Percentiles rank a stretch among this genome's conserved stretches.
phyloP scores from a whole-genome alignment of 2,329 filamentous ascomycete species.

The Fusarium zealandicum region DNA sequence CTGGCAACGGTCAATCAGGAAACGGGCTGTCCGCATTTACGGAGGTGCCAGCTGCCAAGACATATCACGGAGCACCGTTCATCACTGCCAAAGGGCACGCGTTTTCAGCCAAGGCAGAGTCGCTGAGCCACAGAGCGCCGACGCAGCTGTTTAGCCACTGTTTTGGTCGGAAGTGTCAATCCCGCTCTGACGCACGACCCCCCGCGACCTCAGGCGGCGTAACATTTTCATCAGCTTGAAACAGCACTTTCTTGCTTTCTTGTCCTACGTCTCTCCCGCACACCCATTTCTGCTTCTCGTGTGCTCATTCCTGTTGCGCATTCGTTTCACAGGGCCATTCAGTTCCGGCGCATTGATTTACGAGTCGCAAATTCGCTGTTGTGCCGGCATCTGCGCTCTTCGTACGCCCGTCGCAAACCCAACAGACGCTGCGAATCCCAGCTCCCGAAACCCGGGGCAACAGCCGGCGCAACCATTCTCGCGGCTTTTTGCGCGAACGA shows the following conservation, averaged over 20 bases:
- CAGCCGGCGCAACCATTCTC: slow-evolving; percentile 10
- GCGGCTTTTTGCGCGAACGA: slow-evolving; percentile 13
- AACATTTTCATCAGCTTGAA: slow-evolving; percentile 41
- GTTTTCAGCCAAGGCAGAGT: not conserved
- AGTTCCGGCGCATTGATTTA: not conserved
- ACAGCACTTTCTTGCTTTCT: slow-evolving; percentile 18
- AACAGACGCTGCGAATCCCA: slow-evolving; percentile 19
- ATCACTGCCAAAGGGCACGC: not conserved
- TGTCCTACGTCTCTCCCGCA: slow-evolving; percentile 13
- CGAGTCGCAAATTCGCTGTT: not conserved
- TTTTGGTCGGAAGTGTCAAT: not conserved
- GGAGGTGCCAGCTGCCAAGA: slow-evolving; percentile 27
- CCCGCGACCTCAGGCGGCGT: slow-evolving; percentile 23
- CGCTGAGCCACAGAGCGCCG: slow-evolving; percentile 27
- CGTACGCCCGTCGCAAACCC: slow-evolving; percentile 18
- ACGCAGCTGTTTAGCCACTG: slow-evolving; percentile 32
- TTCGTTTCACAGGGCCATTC: slow-evolving; percentile 13
- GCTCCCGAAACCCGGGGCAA: slow-evolving; percentile 38
- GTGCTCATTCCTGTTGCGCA: slow-evolving; percentile 9
- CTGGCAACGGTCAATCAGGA: not conserved
- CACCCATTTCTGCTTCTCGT: slow-evolving; percentile 1
- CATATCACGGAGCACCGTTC: not conserved
- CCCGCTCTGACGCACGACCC: slow-evolving; percentile 18
- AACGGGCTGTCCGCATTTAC: not conserved
- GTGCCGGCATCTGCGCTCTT: slow-evolving; percentile 5